Conservation (phyloP, 768 basidiomycete species). For the Pulveroboletus sp. region DNA sequence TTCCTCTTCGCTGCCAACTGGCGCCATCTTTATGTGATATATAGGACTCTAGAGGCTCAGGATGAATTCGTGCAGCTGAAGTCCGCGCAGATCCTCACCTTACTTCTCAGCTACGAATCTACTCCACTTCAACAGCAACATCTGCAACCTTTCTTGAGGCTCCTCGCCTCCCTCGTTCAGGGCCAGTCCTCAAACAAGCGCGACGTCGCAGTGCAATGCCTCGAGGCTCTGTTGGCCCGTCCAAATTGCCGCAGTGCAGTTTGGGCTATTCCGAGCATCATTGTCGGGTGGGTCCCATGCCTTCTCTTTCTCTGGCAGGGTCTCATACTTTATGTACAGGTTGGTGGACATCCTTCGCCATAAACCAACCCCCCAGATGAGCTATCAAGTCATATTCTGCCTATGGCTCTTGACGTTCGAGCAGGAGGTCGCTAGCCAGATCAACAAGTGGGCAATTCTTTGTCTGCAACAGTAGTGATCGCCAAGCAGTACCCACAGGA, state of each 20-base stretch:
- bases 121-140: conserved; percentile 46
- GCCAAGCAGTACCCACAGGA: conserved; percentile 42
- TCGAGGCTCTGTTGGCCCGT: conserved; percentile 80
- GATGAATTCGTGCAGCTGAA: conserved; percentile 97
- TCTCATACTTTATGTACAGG: conserved; percentile 35
- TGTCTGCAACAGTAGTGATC: neutral
- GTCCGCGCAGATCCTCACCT: conserved; percentile 79
- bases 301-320: neutral
- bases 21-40: conserved; percentile 3
- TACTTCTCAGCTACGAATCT: conserved; percentile 65
- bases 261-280: conserved; percentile 69
- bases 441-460: conserved; percentile 65
- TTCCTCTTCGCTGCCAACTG: neutral
- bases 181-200: conserved; percentile 60
- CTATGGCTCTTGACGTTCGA: conserved; percentile 95
- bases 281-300: conserved; percentile 49
- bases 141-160: conserved; percentile 55
- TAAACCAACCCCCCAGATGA: conserved; percentile 87
- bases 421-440: conserved; percentile 72
- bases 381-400: conserved; percentile 90
- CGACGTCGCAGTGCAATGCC: conserved; percentile 88
- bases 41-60: conserved; percentile 72
- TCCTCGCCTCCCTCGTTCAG: conserved; percentile 58
- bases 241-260: conserved; percentile 74
- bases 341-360: conserved; percentile 79